Conservation (phyloP, 2,329 filamentous ascomycete species). For the Cladosporium sphaerospermum region DNA sequence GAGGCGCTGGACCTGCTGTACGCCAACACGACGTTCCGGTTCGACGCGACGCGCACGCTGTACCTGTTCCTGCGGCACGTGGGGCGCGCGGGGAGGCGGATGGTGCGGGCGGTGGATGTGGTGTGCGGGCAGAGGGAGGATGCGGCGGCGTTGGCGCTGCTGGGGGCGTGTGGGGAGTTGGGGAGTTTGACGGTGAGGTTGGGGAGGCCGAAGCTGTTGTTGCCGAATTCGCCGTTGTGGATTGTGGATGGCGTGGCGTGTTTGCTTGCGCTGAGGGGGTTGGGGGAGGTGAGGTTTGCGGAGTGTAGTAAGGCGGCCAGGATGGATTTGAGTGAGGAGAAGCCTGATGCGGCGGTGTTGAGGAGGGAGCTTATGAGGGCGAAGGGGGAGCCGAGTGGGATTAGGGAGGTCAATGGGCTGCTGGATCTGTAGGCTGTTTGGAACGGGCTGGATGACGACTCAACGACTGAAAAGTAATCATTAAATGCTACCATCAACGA, state of each 20-base stretch:
- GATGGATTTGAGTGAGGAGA: constrained; percentile 17
- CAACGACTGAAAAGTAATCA: too few relatives aligned
- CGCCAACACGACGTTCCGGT: constrained; percentile 40
- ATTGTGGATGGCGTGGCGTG: constrained; percentile 22
- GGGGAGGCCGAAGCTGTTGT: constrained; percentile 17
- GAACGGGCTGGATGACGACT: too few relatives aligned
- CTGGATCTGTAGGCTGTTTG: constrained; percentile 18
- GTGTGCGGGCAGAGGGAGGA: constrained; percentile 24
- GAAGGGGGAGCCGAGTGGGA: constrained; percentile 15
- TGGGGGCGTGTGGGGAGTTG: constrained; percentile 23
- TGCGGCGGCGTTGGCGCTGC: constrained; percentile 26
- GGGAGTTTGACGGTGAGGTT: constrained; percentile 21
- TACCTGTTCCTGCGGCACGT: constrained; percentile 35
- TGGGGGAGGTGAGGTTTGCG: constrained; percentile 21
- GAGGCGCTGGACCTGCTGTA: constrained; percentile 44
- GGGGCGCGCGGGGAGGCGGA: constrained; percentile 21
- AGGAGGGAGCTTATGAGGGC: constrained; percentile 20
- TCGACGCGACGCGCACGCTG: constrained; percentile 40
- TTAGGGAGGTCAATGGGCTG: constrained; percentile 21
- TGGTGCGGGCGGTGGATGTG: constrained; percentile 22
- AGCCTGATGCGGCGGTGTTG: constrained; percentile 20
- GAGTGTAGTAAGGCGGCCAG: not conserved
- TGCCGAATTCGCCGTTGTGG: constrained; percentile 21
- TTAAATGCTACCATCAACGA: not conserved
- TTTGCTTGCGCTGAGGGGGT: constrained; percentile 23